These are phyloP conservation scores for Exutisphaerella laricina DNA, from an alignment of 2,329 filamentous ascomycete genomes.

Conservation along the genomic window DNA sequence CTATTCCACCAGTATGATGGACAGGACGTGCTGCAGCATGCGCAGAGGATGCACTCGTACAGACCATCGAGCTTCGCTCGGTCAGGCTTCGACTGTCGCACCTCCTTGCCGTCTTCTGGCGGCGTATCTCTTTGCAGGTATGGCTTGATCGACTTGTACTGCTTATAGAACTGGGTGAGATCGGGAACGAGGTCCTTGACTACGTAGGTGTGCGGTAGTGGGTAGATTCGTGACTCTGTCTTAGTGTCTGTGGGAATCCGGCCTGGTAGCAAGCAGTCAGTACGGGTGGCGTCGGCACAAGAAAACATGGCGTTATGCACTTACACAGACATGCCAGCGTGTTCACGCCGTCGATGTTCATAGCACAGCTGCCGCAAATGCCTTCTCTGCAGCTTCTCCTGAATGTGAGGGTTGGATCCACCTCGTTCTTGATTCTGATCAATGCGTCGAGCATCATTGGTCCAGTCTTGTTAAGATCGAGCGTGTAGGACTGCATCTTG, in stretches of 20 bases:
- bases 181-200: slow-evolving; percentile 99
- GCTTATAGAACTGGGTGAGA: slow-evolving; percentile 98
- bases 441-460: slow-evolving; percentile 97
- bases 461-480: slow-evolving; percentile 98
- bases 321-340: slow-evolving; percentile 95
- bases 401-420: slow-evolving; percentile 95
- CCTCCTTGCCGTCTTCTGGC: slow-evolving; percentile 80
- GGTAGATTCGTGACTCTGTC: slow-evolving; percentile 90
- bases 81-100: slow-evolving; percentile 84
- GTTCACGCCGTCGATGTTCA: slow-evolving; percentile 99
- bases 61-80: slow-evolving; percentile 95
- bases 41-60: slow-evolving; percentile 99
- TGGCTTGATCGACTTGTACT: slow-evolving; percentile 99
- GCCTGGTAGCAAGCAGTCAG: slow-evolving; percentile 53
- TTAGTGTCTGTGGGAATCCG: slow-evolving; percentile 80
- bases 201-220: slow-evolving; percentile 95
- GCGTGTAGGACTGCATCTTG: slow-evolving; percentile 86
- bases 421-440: slow-evolving; percentile 98
- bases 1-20: slow-evolving; percentile 99
- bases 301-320: slow-evolving; percentile 35
- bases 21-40: slow-evolving; percentile 98
- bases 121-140: slow-evolving; percentile 90
- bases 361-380: slow-evolving; percentile 96
- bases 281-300: slow-evolving; percentile 3
- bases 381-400: slow-evolving; percentile 93